phyloP scores from a whole-genome alignment of 768 basidiomycete species.

The Exidia glandulosa region DNA sequence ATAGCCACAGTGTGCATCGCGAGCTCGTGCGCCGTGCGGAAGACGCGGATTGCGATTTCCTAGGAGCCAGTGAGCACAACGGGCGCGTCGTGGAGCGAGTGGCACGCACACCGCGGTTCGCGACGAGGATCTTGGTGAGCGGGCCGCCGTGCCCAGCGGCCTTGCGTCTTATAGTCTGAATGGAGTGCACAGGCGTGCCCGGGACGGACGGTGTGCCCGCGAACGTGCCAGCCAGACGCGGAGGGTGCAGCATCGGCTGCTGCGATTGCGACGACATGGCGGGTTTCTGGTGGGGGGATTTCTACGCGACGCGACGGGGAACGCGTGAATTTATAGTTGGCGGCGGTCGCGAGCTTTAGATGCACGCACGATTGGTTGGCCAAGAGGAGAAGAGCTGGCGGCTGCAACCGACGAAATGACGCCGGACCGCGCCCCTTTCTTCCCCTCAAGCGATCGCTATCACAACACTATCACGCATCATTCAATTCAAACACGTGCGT shows the following conservation, averaged over 20 bases:
- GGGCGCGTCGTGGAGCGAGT: conserved; percentile 5
- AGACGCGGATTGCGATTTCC: conserved; percentile 99
- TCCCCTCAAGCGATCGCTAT: background rate
- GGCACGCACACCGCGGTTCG: conserved; percentile 76
- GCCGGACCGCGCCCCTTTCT: background rate
- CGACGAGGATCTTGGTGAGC: conserved; percentile 83
- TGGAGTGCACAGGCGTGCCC: conserved; percentile 80
- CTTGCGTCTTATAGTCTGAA: conserved; percentile 84
- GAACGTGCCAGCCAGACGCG: conserved; percentile 63
- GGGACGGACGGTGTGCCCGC: conserved; percentile 65
- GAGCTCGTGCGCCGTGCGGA: conserved; percentile 95
- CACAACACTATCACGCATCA: background rate
- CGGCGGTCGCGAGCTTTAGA: too few relatives aligned
- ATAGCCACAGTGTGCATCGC: conserved; percentile 99
- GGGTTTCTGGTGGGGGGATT: background rate
- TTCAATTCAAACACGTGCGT: background rate
- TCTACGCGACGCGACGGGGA: too few relatives aligned
- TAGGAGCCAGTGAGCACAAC: conserved; percentile 20
- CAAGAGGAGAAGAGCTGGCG: too few relatives aligned
- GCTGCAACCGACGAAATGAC: too few relatives aligned
- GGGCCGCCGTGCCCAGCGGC: conserved; percentile 85
- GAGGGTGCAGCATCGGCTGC: conserved; percentile 42
- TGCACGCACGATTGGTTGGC: too few relatives aligned
- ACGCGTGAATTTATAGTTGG: background rate
- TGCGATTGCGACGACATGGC: background rate